Evolutionary conservation across 2,329 filamentous ascomycete genomes (phyloP), one percentile per base, ranked within the genome.

Genomic region (Cladosporium sp.): DNA sequence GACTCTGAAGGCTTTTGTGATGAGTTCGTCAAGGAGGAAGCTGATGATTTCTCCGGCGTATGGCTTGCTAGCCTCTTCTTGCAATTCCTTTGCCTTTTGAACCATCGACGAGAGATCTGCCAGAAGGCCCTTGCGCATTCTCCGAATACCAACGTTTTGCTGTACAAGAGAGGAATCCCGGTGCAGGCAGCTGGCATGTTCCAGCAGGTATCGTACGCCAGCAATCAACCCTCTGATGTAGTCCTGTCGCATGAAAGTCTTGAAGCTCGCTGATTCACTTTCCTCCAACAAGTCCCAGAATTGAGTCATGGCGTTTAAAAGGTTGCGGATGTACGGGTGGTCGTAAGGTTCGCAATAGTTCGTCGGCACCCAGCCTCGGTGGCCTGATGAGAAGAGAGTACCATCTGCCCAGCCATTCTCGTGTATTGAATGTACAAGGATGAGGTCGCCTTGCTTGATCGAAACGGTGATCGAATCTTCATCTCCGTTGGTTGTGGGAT

Each of bases 341-440:
- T 96, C 88, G 67, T 96, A 98, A 8, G 88, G 80, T 66, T 96
- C 91, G 73, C 93, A 98, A 68, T 97, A 98, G 69, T 98, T 98
- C 7, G 93, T 98, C 2, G 93, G 93, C 53, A 98, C 75, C 93
- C 93, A 98, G 55, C 93, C 93, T 59, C 93, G 80, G 43, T 86
- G 86, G 20, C 92, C 92, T 2, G 90, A 88, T 19, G 85, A 79
- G 54, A 98, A 72, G 35, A 96, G 75, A 1, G 93, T 98, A 45
- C 93, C 93, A 67, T 98, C 93, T 27, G 93, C 93, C 93, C 93
- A 98, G 59, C 93, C 93, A 72, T 97, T 98, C 53, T 89, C 93
- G 69, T 98, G 93, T 58, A 97, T 88, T 3, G 93, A 96, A 69
- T 98, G 93, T 18, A 98, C 86, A 51, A 98, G 72, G 48, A 98